Conservation (phyloP, 2,329 filamentous ascomycete species). For the Ophiostoma australiae region DNA sequence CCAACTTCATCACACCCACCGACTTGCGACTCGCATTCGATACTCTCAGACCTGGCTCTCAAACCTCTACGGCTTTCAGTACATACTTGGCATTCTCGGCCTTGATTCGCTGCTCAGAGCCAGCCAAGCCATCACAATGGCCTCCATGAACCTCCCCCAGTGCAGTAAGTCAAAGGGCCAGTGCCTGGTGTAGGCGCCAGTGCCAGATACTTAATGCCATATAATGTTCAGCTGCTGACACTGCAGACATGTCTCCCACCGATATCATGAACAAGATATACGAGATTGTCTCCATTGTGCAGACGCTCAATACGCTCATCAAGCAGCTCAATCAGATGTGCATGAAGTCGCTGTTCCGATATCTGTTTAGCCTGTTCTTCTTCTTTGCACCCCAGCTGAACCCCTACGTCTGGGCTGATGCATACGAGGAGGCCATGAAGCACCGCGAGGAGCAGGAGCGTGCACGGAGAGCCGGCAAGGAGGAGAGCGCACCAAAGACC, state of each 20-base stretch:
- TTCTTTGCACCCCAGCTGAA: slow-evolving; percentile 19
- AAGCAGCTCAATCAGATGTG: slow-evolving; percentile 21
- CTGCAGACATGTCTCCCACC: not conserved
- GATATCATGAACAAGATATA: slow-evolving; percentile 20
- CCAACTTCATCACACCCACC: not conserved
- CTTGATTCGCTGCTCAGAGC: not conserved
- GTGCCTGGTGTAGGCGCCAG: no score
- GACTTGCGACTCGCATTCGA: not conserved
- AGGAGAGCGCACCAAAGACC: not conserved
- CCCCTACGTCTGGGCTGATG: slow-evolving; percentile 17
- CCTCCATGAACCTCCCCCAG: not conserved
- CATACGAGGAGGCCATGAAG: not conserved
- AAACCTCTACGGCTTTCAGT: not conserved
- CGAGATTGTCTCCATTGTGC: slow-evolving; percentile 19
- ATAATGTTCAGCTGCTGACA: not conserved
- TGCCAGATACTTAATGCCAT: not conserved
- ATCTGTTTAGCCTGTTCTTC: slow-evolving; percentile 11
- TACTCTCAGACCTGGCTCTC: not conserved
- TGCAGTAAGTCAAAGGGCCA: not conserved
- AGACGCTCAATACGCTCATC: slow-evolving; percentile 18
- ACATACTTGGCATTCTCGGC: not conserved
- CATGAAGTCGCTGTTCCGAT: slow-evolving; percentile 2
- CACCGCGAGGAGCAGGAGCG: slow-evolving; percentile 2
- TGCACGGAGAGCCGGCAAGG: not conserved
- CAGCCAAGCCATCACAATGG: not conserved